Evolutionary conservation across 768 basidiomycete species (phyloP).

Genomic region (Lactarius quietus): DNA sequence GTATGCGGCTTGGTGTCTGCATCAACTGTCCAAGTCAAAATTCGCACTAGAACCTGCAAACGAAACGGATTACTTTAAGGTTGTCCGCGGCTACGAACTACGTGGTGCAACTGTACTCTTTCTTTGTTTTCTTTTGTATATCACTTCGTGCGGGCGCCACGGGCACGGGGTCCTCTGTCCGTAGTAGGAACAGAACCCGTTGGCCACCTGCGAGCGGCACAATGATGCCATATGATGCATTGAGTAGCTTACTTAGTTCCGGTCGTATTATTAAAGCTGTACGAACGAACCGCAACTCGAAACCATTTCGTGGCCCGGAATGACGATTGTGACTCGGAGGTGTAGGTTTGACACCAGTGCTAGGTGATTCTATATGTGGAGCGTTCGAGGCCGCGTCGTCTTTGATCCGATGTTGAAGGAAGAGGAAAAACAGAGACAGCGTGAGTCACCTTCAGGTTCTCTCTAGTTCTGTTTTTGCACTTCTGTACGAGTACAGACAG

Average conservation of each 20-base stretch:
- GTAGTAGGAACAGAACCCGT: not conserved
- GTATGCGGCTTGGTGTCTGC: not conserved
- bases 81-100: not conserved
- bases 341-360: not conserved
- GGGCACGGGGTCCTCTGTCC: not conserved
- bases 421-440: not conserved
- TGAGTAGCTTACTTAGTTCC: not conserved
- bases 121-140: not conserved
- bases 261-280: not conserved
- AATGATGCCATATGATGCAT: not conserved
- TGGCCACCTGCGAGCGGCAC: not conserved
- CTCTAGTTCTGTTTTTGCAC: not conserved
- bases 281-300: not conserved
- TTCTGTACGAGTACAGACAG: no score
- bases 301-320: not conserved
- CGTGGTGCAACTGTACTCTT: not conserved
- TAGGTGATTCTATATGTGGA: not conserved
- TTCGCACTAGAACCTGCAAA: not conserved
- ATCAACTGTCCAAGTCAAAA: not conserved
- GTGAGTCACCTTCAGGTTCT: not conserved
- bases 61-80: not conserved
- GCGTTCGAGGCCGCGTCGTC: no score
- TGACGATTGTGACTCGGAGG: not conserved
- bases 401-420: not conserved
- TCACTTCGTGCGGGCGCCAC: not conserved